Evolutionary conservation across 441 rosid genomes (phyloP).

Genomic region (Populus trichocarpa): DNA sequence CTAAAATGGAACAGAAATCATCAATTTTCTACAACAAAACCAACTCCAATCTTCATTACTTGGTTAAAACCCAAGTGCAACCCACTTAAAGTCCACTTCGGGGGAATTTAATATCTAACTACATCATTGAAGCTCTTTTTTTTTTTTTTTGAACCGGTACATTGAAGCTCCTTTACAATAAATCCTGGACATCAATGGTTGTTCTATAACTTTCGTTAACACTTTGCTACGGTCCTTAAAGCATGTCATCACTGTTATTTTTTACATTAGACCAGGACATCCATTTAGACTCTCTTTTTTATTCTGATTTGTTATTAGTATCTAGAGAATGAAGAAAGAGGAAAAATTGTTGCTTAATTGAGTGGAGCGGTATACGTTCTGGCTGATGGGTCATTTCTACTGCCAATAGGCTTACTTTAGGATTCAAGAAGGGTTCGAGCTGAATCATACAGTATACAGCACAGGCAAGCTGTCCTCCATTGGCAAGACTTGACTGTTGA

Average conservation of each 20-base stretch:
- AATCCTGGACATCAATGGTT: neutral
- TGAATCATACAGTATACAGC: neutral
- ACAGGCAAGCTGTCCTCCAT: neutral
- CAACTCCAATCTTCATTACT: neutral
- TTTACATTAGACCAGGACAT: neutral
- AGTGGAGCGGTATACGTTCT: neutral
- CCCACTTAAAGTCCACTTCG: neutral
- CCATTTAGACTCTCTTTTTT: neutral
- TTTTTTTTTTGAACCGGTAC: neutral
- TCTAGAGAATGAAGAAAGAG: neutral
- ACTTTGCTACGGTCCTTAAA: neutral
- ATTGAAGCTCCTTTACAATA: neutral
- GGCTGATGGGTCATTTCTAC: neutral
- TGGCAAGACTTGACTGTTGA: neutral
- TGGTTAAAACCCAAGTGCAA: neutral
- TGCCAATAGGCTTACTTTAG: neutral
- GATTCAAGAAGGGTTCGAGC: neutral
- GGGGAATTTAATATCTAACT: neutral
- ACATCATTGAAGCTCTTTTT: neutral
- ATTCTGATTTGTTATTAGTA: neutral
- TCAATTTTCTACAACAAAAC: neutral
- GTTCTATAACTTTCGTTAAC: neutral
- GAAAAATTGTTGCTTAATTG: neutral
- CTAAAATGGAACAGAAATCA: neutral
- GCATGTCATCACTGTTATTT: neutral